Evolutionary conservation across 257 asterid species (phyloP), one percentile per base, ranked within the genome.

Genomic region (Buddleja alternifolia): DNA sequence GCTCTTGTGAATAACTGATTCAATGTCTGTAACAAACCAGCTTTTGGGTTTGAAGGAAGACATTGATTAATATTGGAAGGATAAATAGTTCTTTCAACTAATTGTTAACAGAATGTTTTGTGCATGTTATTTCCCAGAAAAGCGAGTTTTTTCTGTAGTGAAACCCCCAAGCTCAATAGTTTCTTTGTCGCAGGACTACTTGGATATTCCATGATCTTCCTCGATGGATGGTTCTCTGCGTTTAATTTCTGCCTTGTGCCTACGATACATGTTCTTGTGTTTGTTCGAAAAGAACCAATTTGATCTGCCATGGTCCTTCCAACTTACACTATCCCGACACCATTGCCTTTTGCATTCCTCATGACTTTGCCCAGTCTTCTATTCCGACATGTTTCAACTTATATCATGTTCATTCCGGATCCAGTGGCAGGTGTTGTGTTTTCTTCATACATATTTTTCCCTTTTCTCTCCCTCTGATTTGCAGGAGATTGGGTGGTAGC

Each of bases 131-230:
- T 68, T 78, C 77, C 73, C 74, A 55, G 63, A 77, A 84, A 77
- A 62, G 48, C 76, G 39, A 71, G 20, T 59, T 67, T 68, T 79
- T 80, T 15, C 70, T 79, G 81, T 82, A 81, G 89, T 66, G 81
- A 63, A 80, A 74, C 80, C 86, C 72, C 84, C 81, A 71, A 72
- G 86, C 96, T 93, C 98, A 93, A 78, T 76, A 90, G 91, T 93
- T 93, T 86, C 90, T 90, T 93, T 90, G 93, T 78, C 93, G 97
- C 98, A 93, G 98, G 98, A 93, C 84, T 81, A 81, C 94, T 83
- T 86, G 97, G 96, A 85, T 77, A 77, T 85, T 83, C 88, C 88
- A 80, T 83, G 90, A 86, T 87, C 96, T 82, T 83, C 90, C 87
- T 86, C 87, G 90, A 86, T 83, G 97, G 96, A 86, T 85, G 92